These are phyloP conservation scores for Gossypium longicalyx DNA, from an alignment of 345 rosid genomes.

Conservation along the genomic window DNA sequence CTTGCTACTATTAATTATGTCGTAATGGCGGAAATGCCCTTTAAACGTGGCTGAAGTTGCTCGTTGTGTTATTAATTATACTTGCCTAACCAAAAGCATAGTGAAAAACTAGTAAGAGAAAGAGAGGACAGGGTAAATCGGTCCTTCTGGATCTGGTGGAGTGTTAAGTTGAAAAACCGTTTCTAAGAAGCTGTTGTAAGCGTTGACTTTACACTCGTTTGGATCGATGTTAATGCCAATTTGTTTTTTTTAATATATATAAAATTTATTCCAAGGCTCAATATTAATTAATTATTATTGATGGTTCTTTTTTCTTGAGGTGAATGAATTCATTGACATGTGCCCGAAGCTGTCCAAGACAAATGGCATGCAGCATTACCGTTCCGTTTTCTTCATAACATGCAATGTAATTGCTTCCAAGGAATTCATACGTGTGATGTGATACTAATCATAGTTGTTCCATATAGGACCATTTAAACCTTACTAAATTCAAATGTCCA, in stretches of 20 bases:
- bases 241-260: not conserved
- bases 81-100: no score
- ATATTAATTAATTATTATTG: not conserved
- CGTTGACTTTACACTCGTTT: conserved; percentile 6
- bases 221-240: not conserved
- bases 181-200: not conserved
- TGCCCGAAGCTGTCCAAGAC: not conserved
- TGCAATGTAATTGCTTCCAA: not conserved
- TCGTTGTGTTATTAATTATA: no score
- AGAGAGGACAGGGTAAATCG: not conserved
- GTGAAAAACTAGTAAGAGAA: no score
- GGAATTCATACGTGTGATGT: not conserved
- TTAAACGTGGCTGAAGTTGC: not conserved
- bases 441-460: no score
- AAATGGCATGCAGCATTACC: not conserved
- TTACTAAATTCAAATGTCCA: no score
- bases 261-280: not conserved
- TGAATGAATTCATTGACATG: not conserved
- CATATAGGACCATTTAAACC: no score
- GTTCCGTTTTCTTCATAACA: not conserved
- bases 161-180: conserved; percentile 14
- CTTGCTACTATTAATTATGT: not conserved
- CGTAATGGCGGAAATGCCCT: conserved; percentile 17
- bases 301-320: not conserved
- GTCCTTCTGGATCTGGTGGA: conserved; percentile 3